phyloP scores from a whole-genome alignment of 805 yeast genomes.

The Wilhelminamyces savonicus region DNA sequence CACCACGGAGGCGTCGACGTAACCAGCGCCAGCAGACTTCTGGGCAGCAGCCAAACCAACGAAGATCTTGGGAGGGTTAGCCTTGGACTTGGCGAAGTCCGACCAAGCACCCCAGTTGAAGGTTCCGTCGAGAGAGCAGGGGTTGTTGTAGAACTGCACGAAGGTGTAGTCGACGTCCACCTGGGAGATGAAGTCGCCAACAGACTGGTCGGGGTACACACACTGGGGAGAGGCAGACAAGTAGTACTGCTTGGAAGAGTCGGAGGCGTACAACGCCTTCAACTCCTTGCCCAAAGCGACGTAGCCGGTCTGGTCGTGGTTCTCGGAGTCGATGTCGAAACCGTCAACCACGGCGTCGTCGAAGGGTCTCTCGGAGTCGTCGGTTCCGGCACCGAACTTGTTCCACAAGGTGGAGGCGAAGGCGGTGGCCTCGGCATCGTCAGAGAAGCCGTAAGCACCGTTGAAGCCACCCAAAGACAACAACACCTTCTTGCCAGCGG shows the following conservation, averaged over 20 bases:
- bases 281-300: constrained; percentile 43
- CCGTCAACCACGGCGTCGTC: constrained; percentile 74
- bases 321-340: constrained; percentile 63
- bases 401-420: constrained; percentile 43
- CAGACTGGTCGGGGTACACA: constrained; percentile 72
- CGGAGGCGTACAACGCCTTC: constrained; percentile 14
- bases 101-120: constrained; percentile 74
- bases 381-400: constrained; percentile 31
- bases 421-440: constrained; percentile 47
- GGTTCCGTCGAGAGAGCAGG: constrained; percentile 46
- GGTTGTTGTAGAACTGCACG: constrained; percentile 86
- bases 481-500: constrained; percentile 68
- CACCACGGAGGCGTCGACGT: constrained; percentile 22
- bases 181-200: constrained; percentile 30
- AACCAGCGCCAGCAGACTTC: constrained; percentile 54
- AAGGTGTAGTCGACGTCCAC: constrained; percentile 74
- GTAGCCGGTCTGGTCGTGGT: constrained; percentile 57
- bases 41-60: constrained; percentile 62
- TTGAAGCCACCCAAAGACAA: constrained; percentile 74
- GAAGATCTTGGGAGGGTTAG: constrained; percentile 61
- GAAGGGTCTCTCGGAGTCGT: constrained; percentile 46
- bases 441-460: constrained; percentile 49
- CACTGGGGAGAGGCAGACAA: constrained; percentile 93
- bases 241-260: constrained; percentile 54
- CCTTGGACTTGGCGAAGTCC: constrained; percentile 46